A percentile compares a stretch with the other conserved stretches of the same genome.
phyloP scores from a whole-genome alignment of 2,329 filamentous ascomycete genomes.

The Fusarium tjaetaba region DNA sequence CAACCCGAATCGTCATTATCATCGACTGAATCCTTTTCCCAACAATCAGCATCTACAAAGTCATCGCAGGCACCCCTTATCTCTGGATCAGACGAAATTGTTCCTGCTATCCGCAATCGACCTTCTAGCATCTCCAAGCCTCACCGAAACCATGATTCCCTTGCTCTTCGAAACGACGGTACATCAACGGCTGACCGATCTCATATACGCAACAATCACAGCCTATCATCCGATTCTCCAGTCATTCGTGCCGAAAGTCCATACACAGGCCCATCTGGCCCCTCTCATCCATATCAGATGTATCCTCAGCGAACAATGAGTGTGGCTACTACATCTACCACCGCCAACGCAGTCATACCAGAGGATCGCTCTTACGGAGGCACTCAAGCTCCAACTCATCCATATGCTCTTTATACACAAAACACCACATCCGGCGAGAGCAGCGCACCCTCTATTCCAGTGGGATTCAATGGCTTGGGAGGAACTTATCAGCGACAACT shows the following conservation, averaged over 20 bases:
- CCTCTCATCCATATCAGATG: slow-evolving; percentile 86
- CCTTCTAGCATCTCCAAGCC: slow-evolving; percentile 68
- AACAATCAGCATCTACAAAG: slow-evolving; percentile 8
- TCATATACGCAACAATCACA: slow-evolving; percentile 41
- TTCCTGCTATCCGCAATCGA: slow-evolving; percentile 46
- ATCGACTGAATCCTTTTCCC: slow-evolving; percentile 27
- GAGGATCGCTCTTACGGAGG: slow-evolving; percentile 62
- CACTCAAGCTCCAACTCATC: slow-evolving; percentile 77
- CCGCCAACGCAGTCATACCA: slow-evolving; percentile 57
- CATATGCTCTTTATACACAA: slow-evolving; percentile 88
- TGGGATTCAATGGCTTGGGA: slow-evolving; percentile 78
- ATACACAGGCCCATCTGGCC: slow-evolving; percentile 75
- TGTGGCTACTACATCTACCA: slow-evolving; percentile 76
- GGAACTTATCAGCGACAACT: slow-evolving; percentile 76
- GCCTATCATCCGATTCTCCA: slow-evolving; percentile 50
- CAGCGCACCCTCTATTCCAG: slow-evolving; percentile 60
- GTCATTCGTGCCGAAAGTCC: slow-evolving; percentile 66
- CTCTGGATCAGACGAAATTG: slow-evolving; percentile 34
- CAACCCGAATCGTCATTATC: slow-evolving; percentile 12
- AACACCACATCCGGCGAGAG: slow-evolving; percentile 68
- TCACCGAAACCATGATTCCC: slow-evolving; percentile 58
- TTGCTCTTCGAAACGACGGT: slow-evolving; percentile 64
- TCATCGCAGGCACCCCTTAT: slow-evolving; percentile 16
- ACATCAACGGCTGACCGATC: slow-evolving; percentile 21
- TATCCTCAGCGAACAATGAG: slow-evolving; percentile 80